Evolutionary conservation across 768 basidiomycete species (phyloP), one percentile per base, ranked within the genome.

Genomic region (Mycena indigotica): DNA sequence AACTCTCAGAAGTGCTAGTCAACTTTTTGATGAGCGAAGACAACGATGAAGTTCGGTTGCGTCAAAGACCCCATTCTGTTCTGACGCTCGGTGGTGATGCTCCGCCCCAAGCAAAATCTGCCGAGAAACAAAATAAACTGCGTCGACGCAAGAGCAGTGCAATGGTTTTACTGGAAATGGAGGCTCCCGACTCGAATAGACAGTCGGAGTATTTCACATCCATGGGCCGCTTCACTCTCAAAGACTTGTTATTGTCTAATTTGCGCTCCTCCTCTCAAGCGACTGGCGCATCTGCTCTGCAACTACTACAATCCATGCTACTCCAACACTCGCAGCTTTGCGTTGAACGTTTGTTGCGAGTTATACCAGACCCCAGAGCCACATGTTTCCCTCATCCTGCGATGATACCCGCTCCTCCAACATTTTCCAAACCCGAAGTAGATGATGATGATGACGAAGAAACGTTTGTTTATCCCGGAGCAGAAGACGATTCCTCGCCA

Each of bases 81-180:
- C 74, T 80, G 65, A 77, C 80, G 5, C 74, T 81, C 32, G 77
- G 81, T 5, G 67, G 69, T 5, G 66, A 71, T 45, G 64, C 62
- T 0, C 79, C 75, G 12, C 75, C 73, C 5, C 70, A 69, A 39
- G 65, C 74, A 45, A 72, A 61, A 56, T 69, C 69, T 1, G 61
- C 69, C 15, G 77, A 80, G 60, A 80, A 73, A 52, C 73, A 77
- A 23, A 72, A 67, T 40, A 87, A 82, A 65, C 69, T 78, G 28
- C 77, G 80, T 52, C 76, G 84, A 45, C 80, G 90, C 55, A 92
- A 92, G 71, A 95, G 93, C 63, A 93, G 89, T 49, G 94, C 93
- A 1, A 93, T 96, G 90, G 76, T 83, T n/a, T 75, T 94, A n/a
- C 75, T 97, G 51, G 90, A 94, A 68, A 85, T 91, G 80, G 87